These are phyloP conservation scores for Rhodamnia argentea DNA, from an alignment of 345 rosid species.

Conservation along the genomic window DNA sequence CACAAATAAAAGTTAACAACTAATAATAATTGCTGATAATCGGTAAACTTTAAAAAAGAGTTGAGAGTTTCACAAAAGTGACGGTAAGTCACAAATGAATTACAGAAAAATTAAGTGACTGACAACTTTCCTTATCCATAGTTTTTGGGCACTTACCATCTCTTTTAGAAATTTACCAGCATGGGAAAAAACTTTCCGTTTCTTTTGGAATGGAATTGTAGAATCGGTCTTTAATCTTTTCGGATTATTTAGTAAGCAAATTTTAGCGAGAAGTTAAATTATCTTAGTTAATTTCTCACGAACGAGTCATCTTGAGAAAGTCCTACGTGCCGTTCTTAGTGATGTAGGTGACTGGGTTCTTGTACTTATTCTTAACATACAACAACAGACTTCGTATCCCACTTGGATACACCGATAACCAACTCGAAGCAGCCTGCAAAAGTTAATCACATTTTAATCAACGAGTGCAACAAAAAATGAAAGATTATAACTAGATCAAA, in stretches of 20 bases:
- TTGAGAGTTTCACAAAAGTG: not conserved
- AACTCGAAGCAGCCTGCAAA: constrained; percentile 11
- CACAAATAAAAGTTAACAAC: not conserved
- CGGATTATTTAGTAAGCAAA: too few species aligned
- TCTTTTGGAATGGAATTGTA: not conserved
- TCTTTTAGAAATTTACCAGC: not conserved
- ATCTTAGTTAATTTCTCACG: not conserved
- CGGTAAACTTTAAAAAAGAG: not conserved
- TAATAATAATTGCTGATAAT: not conserved
- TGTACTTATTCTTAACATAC: constrained; percentile 3
- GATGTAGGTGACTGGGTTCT: constrained; percentile 5
- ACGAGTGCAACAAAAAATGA: not conserved
- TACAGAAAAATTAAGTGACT: not conserved
- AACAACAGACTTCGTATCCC: constrained; percentile 1
- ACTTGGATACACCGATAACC: constrained; percentile 5
- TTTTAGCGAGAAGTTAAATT: too few species aligned
- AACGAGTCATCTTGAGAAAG: not conserved
- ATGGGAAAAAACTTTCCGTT: too few species aligned
- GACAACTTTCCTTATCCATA: not conserved
- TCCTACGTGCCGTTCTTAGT: constrained; percentile 4
- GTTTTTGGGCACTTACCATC: not conserved
- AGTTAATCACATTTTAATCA: not conserved
- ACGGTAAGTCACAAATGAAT: not conserved
- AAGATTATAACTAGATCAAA: not conserved
- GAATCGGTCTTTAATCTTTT: too few species aligned